Evolutionary conservation across 2,329 filamentous ascomycete species (phyloP).

Genomic region (Xylariaceae sp.): DNA sequence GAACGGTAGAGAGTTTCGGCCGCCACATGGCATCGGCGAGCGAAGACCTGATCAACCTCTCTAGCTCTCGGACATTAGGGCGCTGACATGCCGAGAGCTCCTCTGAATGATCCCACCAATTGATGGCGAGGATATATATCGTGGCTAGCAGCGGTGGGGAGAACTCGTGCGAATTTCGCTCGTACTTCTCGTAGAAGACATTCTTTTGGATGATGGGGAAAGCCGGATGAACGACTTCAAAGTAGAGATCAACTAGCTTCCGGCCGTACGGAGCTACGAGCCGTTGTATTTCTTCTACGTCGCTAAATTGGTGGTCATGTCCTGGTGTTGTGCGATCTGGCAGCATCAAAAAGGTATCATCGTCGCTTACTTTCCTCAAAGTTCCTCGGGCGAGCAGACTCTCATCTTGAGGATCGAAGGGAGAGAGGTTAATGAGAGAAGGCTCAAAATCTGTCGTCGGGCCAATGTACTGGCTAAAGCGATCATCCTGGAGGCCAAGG

Average conservation of each 20-base stretch:
- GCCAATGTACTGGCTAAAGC: constrained; percentile 79
- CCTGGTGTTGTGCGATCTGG: constrained; percentile 70
- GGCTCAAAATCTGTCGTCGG: constrained; percentile 81
- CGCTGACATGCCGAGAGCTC: constrained; percentile 60
- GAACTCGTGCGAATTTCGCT: constrained; percentile 67
- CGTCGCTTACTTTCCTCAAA: constrained; percentile 70
- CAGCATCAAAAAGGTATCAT: constrained; percentile 76
- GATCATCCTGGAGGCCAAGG: constrained; percentile 71
- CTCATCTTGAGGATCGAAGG: constrained; percentile 78
- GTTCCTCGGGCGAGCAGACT: constrained; percentile 66
- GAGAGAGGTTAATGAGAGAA: constrained; percentile 74
- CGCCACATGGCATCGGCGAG: constrained; percentile 74
- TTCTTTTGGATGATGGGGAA: constrained; percentile 81
- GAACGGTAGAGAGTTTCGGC: constrained; percentile 77
- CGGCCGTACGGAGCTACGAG: constrained; percentile 75
- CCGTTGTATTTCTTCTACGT: constrained; percentile 69
- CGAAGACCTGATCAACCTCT: constrained; percentile 68
- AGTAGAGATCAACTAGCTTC: constrained; percentile 75
- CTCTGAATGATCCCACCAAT: constrained; percentile 78
- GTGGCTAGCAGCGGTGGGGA: constrained; percentile 73
- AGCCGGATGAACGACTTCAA: constrained; percentile 72
- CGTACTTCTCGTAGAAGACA: constrained; percentile 75
- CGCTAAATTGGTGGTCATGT: constrained; percentile 64
- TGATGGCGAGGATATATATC: constrained; percentile 79
- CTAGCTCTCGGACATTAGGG: constrained; percentile 70